These are phyloP conservation scores for Globisporangium takayamanum DNA, from an alignment of 352 stramenopile genomes.

Conservation along the genomic window DNA sequence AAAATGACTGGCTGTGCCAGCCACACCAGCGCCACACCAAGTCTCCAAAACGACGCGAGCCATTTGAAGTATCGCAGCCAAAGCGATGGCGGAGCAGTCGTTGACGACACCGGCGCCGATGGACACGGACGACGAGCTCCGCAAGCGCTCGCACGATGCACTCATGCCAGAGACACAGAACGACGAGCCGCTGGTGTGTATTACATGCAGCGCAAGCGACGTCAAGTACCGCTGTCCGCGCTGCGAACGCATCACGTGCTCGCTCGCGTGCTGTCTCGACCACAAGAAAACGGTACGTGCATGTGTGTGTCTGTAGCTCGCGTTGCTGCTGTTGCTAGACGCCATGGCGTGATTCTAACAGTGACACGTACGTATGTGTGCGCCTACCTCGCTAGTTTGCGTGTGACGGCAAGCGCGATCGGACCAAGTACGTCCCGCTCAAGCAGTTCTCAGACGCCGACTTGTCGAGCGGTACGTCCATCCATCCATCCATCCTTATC, in stretches of 20 bases:
- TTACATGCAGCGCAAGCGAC: slow-evolving; percentile 31
- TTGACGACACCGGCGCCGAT: neutral
- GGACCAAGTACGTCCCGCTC: slow-evolving; percentile 68
- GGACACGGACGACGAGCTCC: slow-evolving; percentile 1
- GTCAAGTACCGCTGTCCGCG: slow-evolving; percentile 85
- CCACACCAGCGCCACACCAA: slow-evolving; percentile 7
- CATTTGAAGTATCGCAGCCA: slow-evolving; percentile 4
- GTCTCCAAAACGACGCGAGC: slow-evolving; percentile 9
- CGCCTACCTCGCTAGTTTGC: slow-evolving; percentile 33
- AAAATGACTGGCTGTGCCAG: slow-evolving; percentile 16
- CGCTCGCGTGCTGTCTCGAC: slow-evolving; percentile 61
- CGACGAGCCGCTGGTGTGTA: slow-evolving; percentile 26
- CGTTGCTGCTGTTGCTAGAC: neutral
- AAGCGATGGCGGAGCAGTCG: slow-evolving; percentile 8
- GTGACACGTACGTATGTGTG: neutral
- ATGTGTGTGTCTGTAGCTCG: neutral
- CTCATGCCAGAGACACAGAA: too few relatives aligned
- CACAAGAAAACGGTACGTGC: slow-evolving; percentile 72
- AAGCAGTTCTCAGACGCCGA: slow-evolving; percentile 75
- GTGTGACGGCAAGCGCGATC: slow-evolving; percentile 78
- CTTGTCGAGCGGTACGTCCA: slow-evolving; percentile 53
- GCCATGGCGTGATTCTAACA: neutral
- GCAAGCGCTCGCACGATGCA: slow-evolving; percentile 27
- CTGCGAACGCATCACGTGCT: slow-evolving; percentile 82
- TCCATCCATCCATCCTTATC: neutral